phyloP scores from a whole-genome alignment of 1,284 basidiomycete species.

The Ceratobasidium sp. region DNA sequence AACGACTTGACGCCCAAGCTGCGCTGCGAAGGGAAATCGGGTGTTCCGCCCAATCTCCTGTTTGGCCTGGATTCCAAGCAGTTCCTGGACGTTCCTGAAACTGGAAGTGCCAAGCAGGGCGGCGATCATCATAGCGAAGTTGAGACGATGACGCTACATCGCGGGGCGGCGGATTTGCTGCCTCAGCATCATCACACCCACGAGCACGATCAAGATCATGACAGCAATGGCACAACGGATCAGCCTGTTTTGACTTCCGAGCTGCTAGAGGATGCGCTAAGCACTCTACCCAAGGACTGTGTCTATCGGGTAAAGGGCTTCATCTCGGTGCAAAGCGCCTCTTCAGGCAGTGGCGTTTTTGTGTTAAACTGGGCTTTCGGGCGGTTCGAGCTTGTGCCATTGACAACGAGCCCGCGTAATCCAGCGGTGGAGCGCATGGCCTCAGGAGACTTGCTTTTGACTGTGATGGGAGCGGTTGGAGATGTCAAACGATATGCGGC shows the following conservation, averaged over 20 bases:
- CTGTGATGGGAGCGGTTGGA: constrained; percentile 88
- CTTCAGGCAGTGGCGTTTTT: constrained; percentile 51
- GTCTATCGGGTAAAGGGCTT: constrained; percentile 88
- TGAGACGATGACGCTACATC: constrained; percentile 73
- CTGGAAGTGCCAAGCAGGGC: constrained; percentile 42
- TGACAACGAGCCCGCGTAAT: constrained; percentile 46
- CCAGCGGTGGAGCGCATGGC: constrained; percentile 45
- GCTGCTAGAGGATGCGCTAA: constrained; percentile 59
- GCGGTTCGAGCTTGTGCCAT: constrained; percentile 72
- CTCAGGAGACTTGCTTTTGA: constrained; percentile 63
- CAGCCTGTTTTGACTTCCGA: constrained; percentile 50
- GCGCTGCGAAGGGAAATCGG: constrained; percentile 68
- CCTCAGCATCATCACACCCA: constrained; percentile 50
- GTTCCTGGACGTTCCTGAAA: constrained; percentile 58
- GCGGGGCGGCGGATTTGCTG: constrained; percentile 54
- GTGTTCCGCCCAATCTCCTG: constrained; percentile 77
- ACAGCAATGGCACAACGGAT: not conserved
- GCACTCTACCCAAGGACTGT: constrained; percentile 68
- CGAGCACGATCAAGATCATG: constrained; percentile 49
- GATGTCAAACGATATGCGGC: constrained; percentile 70
- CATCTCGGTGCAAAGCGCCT: constrained; percentile 60
- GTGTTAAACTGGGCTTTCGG: constrained; percentile 95
- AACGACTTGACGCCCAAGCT: constrained; percentile 90
- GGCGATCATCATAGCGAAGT: constrained; percentile 79
- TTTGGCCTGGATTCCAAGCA: constrained; percentile 87